phyloP scores from a whole-genome alignment of 495 filamentous ascomycete species.

The Xanthoparmelia taractica region DNA sequence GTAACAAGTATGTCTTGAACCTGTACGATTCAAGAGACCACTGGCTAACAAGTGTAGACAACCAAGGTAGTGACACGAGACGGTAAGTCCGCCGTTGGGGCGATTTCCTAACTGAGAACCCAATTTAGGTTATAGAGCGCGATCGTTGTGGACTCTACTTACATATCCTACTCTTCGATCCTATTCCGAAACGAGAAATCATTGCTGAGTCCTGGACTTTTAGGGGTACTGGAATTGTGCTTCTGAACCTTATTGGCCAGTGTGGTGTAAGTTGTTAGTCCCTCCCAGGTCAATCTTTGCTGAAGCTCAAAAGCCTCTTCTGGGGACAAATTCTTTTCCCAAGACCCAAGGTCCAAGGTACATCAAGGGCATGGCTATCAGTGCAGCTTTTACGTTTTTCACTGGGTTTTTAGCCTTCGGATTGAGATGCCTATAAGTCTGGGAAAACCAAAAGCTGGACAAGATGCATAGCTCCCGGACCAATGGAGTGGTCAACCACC shows the following conservation, averaged over 20 bases:
- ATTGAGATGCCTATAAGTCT: conserved; percentile 49
- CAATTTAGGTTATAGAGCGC: not conserved
- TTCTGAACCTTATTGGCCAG: conserved; percentile 66
- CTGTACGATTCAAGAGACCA: not conserved
- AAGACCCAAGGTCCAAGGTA: conserved; percentile 53
- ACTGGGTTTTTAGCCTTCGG: conserved; percentile 48
- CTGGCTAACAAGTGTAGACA: not conserved
- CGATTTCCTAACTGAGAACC: not conserved
- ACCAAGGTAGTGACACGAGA: conserved; percentile 14
- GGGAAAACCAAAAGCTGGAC: conserved; percentile 57
- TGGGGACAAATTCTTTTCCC: conserved; percentile 66
- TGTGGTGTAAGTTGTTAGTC: conserved; percentile 31
- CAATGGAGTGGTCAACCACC: conserved; percentile 24
- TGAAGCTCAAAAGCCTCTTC: conserved; percentile 46
- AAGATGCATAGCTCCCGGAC: conserved; percentile 37
- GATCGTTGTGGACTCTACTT: not conserved
- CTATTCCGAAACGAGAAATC: not conserved
- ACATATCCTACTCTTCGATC: not conserved
- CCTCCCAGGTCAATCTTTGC: not conserved
- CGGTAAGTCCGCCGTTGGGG: conserved; percentile 2
- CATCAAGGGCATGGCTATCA: conserved; percentile 57
- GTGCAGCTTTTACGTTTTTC: conserved; percentile 66
- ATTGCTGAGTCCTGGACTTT: conserved; percentile 48
- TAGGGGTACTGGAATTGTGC: conserved; percentile 61
- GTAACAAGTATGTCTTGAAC: conserved; percentile 46